Conservation (phyloP, 73 alveolate genomes). For the Breviolum minutum region DNA sequence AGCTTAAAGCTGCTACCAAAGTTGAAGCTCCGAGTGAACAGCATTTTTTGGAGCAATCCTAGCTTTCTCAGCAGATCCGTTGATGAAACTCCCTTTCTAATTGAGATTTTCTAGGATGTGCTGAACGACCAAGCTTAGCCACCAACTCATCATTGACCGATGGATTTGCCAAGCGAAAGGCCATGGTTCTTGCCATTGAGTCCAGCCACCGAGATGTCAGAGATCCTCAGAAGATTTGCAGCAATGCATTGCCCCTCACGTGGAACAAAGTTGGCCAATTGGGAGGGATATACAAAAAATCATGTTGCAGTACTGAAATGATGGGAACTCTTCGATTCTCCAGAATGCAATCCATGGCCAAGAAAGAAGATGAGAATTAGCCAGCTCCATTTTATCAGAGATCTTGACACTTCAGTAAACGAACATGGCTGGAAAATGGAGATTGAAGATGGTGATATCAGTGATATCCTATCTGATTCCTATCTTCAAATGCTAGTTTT, state of each 20-base stretch:
- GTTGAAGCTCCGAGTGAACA: too few species aligned
- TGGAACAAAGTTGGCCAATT: too few species aligned
- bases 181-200: conserved; percentile 10
- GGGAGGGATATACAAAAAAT: neutral
- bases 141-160: neutral
- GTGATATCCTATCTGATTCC: neutral
- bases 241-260: too few species aligned
- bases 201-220: too few species aligned
- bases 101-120: too few species aligned
- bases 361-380: neutral
- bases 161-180: neutral
- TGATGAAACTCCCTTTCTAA: too few species aligned
- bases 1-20: too few species aligned
- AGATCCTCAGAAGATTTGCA: too few species aligned
- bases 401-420: neutral
- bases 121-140: too few species aligned
- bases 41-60: too few species aligned
- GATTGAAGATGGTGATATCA: neutral
- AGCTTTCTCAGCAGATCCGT: too few species aligned
- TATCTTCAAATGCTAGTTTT: neutral
- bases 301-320: neutral
- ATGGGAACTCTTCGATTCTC: too few species aligned
- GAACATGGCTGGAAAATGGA: neutral
- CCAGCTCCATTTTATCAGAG: neutral
- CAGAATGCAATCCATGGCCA: neutral